Evolutionary conservation across 1,284 basidiomycete species (phyloP).

Genomic region (Boletus calvinii): DNA sequence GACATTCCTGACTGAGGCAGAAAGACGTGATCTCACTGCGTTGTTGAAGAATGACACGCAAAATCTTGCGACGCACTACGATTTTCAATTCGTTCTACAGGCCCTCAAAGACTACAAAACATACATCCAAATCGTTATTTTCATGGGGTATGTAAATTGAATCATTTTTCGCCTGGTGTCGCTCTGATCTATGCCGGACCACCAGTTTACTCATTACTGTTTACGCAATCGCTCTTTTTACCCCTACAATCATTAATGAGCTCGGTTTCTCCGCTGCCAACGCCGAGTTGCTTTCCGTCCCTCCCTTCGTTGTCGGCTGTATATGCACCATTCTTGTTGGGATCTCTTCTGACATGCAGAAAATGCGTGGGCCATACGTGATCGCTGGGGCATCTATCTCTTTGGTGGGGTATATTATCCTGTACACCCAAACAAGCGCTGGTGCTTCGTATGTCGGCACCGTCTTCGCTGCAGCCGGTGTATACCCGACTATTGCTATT

Average conservation of each 20-base stretch:
- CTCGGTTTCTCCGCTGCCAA: constrained; percentile 54
- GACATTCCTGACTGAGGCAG: constrained; percentile 1
- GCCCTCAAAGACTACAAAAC: constrained; percentile 43
- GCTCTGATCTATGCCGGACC: constrained; percentile 12
- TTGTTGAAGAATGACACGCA: constrained; percentile 10
- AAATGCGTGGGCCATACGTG: constrained; percentile 45
- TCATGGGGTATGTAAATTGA: constrained; percentile 37
- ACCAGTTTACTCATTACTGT: constrained; percentile 47
- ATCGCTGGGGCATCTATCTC: constrained; percentile 39
- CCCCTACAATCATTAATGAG: constrained; percentile 53
- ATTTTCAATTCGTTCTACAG: constrained; percentile 38
- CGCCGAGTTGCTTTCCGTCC: constrained; percentile 58
- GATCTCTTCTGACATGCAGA: constrained; percentile 42
- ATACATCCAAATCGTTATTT: constrained; percentile 44
- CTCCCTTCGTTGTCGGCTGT: constrained; percentile 48
- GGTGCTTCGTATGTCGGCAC: constrained; percentile 51
- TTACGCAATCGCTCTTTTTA: constrained; percentile 61
- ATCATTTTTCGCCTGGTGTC: background rate
- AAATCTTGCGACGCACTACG: constrained; percentile 26
- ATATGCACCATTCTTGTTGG: constrained; percentile 43
- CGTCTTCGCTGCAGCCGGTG: constrained; percentile 51
- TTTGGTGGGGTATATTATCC: constrained; percentile 45
- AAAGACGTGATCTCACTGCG: background rate
- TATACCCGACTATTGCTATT: constrained; percentile 54
- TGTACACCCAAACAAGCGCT: constrained; percentile 39